Percentiles rank a stretch among this genome's conserved stretches.
These are phyloP conservation scores for Talaromyces pinophilus DNA, from an alignment of 2,329 filamentous ascomycete genomes.

Conservation along the genomic window DNA sequence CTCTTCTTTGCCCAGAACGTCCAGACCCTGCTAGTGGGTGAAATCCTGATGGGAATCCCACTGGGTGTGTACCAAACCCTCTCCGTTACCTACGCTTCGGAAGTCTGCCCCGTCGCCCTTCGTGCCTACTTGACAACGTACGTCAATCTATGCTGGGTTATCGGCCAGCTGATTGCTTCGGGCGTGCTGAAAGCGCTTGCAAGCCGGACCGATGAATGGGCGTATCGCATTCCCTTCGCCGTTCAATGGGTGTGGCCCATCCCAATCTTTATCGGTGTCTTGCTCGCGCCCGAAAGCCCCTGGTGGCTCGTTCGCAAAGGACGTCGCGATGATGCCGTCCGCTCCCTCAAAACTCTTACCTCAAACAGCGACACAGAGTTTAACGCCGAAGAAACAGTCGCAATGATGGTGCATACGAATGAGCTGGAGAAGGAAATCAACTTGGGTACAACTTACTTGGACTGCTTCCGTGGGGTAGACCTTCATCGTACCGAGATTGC, in stretches of 20 bases:
- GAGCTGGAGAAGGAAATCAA: constrained; percentile 78
- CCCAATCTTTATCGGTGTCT: constrained; percentile 50
- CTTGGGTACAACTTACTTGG: constrained; percentile 69
- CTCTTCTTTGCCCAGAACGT: constrained; percentile 54
- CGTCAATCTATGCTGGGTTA: constrained; percentile 49
- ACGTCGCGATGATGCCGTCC: constrained; percentile 47
- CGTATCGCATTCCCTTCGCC: constrained; percentile 54
- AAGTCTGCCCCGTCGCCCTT: constrained; percentile 50
- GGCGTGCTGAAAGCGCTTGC: constrained; percentile 53
- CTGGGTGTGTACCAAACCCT: constrained; percentile 56
- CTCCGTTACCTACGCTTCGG: constrained; percentile 49
- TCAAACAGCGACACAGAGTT: constrained; percentile 63
- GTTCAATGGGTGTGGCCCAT: constrained; percentile 57
- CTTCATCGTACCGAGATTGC: constrained; percentile 74
- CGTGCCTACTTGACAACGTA: constrained; percentile 50
- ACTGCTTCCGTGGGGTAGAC: constrained; percentile 81
- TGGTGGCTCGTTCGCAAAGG: constrained; percentile 21
- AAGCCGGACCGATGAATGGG: constrained; percentile 49
- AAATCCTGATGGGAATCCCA: constrained; percentile 53
- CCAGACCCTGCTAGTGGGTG: constrained; percentile 49
- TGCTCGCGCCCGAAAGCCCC: constrained; percentile 24
- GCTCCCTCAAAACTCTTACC: constrained; percentile 45
- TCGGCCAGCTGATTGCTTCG: constrained; percentile 54
- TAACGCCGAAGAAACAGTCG: constrained; percentile 77
- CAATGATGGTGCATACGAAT: constrained; percentile 90